These are phyloP conservation scores for Trypanosomatidae sp. DNA, from an alignment of 208 protist species.

Conservation along the genomic window DNA sequence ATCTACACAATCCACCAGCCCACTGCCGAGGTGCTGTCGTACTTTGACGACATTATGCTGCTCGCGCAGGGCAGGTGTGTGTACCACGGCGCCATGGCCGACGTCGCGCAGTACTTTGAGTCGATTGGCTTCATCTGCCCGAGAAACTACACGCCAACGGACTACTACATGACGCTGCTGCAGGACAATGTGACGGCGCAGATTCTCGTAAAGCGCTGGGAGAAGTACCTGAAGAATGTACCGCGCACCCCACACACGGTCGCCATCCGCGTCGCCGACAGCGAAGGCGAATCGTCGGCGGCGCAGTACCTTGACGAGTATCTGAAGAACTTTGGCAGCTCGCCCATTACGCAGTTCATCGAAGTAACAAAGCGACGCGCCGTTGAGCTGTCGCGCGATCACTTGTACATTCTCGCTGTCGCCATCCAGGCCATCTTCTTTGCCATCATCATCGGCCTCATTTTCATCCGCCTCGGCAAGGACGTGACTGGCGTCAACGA, in stretches of 20 bases:
- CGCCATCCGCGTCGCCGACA: constrained; percentile 19
- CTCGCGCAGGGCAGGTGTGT: constrained; percentile 57
- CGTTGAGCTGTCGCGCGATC: constrained; percentile 25
- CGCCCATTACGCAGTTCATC: constrained; percentile 26
- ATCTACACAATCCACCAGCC: constrained; percentile 93
- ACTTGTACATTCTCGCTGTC: constrained; percentile 24
- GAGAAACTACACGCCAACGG: constrained; percentile 59
- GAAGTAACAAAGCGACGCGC: constrained; percentile 26
- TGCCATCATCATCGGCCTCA: constrained; percentile 38
- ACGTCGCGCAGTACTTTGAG: constrained; percentile 68
- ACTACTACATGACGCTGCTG: constrained; percentile 81
- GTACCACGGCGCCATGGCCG: constrained; percentile 70
- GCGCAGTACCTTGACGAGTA: constrained; percentile 29
- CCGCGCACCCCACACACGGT: constrained; percentile 33
- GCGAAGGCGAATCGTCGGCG: constrained; percentile 17
- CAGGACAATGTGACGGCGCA: constrained; percentile 35
- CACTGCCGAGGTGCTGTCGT: constrained; percentile 65
- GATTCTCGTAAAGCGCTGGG: constrained; percentile 55
- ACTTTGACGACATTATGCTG: constrained; percentile 90
- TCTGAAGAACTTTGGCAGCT: constrained; percentile 25
- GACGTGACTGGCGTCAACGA: constrained; percentile 41
- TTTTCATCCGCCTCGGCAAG: constrained; percentile 46
- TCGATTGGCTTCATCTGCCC: constrained; percentile 63
- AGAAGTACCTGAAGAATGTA: constrained; percentile 30
- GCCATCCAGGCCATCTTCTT: constrained; percentile 47